Percentiles rank a stretch among this genome's conserved stretches.
Conservation (phyloP, 176 grass and related monocot species). For the Poa pratensis region DNA sequence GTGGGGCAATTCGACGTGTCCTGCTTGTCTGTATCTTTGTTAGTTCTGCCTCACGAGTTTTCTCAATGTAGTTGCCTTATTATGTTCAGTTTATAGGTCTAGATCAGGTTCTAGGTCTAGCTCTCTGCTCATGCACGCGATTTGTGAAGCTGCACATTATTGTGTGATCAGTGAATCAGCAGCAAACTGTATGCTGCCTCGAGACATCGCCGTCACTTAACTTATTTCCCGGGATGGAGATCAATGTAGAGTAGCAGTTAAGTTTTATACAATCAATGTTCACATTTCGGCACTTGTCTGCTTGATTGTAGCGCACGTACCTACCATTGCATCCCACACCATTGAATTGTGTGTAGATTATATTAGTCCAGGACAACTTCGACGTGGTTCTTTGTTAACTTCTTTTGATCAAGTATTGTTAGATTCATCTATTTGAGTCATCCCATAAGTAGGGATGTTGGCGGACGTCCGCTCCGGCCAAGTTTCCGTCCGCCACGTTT, state of each 20-base stretch:
- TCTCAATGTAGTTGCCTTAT: background rate
- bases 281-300: background rate
- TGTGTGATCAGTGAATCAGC: background rate
- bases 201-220: background rate
- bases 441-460: too few relatives aligned
- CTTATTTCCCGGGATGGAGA: background rate
- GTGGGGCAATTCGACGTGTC: background rate
- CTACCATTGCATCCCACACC: too few relatives aligned
- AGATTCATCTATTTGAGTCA: too few relatives aligned
- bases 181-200: background rate
- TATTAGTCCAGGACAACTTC: too few relatives aligned
- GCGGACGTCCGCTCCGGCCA: too few relatives aligned
- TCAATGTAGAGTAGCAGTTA: too few relatives aligned
- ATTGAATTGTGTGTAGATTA: too few relatives aligned
- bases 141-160: background rate
- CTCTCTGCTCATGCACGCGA: too few relatives aligned
- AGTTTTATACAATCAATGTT: background rate
- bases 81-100: background rate
- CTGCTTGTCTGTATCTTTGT: background rate
- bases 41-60: background rate
- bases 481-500: too few relatives aligned
- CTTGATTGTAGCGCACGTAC: background rate
- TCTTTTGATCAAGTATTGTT: background rate
- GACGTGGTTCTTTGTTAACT: too few relatives aligned
- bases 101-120: too few relatives aligned